Percentiles rank a stretch among this genome's conserved stretches.
These are phyloP conservation scores for Heliosperma pusillum DNA, from an alignment of 148 eudicot species.

Conservation along the genomic window DNA sequence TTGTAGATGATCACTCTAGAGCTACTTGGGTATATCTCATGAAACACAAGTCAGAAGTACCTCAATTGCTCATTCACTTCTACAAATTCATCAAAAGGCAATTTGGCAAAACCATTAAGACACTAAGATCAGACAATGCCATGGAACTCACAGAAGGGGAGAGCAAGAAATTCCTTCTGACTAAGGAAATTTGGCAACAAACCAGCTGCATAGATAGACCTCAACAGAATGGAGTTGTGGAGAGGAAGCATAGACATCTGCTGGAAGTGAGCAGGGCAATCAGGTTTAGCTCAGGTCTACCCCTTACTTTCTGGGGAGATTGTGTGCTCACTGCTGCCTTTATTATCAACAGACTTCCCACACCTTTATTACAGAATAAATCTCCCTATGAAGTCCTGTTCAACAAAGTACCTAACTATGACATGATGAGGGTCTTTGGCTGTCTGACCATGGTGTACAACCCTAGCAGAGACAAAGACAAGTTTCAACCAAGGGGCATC, in stretches of 20 bases:
- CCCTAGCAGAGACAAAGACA: not conserved
- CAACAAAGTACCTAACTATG: not conserved
- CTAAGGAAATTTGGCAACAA: not conserved
- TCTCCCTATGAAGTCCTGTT: not conserved
- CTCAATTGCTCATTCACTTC: not conserved
- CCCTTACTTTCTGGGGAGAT: not conserved
- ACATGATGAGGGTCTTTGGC: too few species aligned
- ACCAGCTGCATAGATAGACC: not conserved
- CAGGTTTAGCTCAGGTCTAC: not conserved
- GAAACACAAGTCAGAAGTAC: not conserved
- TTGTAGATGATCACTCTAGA: not conserved
- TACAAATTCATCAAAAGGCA: not conserved
- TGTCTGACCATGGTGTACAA: not conserved
- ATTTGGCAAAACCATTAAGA: not conserved
- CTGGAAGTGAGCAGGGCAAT: not conserved
- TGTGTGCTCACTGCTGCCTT: not conserved
- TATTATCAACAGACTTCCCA: not conserved
- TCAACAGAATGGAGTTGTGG: conserved; percentile 6
- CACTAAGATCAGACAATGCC: not conserved
- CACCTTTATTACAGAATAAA: not conserved
- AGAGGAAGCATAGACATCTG: not conserved
- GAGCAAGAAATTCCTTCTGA: not conserved
- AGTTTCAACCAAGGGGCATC: not conserved
- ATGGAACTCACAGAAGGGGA: not conserved
- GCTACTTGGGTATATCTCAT: not conserved